Conservation (phyloP, 1,284 basidiomycete species). For the Chalciporus sp. region DNA sequence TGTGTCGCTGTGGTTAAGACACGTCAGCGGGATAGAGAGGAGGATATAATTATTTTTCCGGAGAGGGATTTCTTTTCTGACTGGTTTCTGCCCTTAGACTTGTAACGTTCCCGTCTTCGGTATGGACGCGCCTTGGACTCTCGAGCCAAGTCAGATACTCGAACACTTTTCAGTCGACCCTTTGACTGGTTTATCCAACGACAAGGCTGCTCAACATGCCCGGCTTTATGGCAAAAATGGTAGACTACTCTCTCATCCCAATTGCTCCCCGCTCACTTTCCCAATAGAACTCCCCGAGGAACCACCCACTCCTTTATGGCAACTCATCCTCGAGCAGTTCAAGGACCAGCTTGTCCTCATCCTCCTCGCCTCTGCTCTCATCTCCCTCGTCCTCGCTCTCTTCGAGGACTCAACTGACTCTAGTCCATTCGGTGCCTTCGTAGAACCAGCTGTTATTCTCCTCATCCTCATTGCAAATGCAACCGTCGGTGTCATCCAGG, state of each 20-base stretch:
- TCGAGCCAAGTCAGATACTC: constrained; percentile 61
- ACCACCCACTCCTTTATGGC: constrained; percentile 87
- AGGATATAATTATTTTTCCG: too few species aligned
- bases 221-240: constrained; percentile 86
- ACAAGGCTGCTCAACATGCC: constrained; percentile 71
- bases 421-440: constrained; percentile 79
- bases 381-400: constrained; percentile 88
- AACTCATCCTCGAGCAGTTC: constrained; percentile 96
- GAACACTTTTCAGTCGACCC: constrained; percentile 66
- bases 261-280: constrained; percentile 1
- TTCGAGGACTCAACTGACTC: constrained; percentile 76
- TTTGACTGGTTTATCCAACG: constrained; percentile 54
- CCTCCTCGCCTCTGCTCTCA: constrained; percentile 86
- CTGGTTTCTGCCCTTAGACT: constrained; percentile 10
- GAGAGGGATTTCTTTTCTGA: background rate
- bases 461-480: constrained; percentile 94
- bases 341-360: constrained; percentile 96
- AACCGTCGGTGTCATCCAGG: constrained; percentile 92
- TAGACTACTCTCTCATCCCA: constrained; percentile 36
- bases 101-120: constrained; percentile 13
- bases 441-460: constrained; percentile 91
- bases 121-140: constrained; percentile 75
- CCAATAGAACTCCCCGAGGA: constrained; percentile 84
- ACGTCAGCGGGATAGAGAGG: too few species aligned
- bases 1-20: too few species aligned